These are phyloP conservation scores for Penicillium sumatraense DNA, from an alignment of 2,329 filamentous ascomycete genomes.

Conservation along the genomic window DNA sequence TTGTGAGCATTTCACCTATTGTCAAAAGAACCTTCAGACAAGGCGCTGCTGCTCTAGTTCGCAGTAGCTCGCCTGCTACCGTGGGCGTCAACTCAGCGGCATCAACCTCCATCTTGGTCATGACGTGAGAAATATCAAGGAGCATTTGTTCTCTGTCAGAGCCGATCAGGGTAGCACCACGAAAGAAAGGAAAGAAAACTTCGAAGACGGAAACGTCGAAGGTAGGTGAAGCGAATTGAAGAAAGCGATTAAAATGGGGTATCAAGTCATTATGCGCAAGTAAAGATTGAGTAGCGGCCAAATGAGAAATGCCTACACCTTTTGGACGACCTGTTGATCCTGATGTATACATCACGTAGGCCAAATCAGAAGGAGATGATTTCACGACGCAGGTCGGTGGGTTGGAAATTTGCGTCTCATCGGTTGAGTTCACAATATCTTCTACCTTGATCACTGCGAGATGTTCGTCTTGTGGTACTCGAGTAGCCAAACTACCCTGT, in stretches of 20 bases:
- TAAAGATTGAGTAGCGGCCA: constrained; percentile 78
- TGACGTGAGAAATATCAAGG: constrained; percentile 71
- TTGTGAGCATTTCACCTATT: constrained; percentile 91
- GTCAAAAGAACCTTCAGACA: constrained; percentile 74
- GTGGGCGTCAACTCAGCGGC: constrained; percentile 89
- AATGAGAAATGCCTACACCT: constrained; percentile 81
- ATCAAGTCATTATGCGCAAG: constrained; percentile 80
- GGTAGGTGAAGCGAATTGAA: constrained; percentile 90
- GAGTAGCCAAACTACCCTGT: constrained; percentile 40
- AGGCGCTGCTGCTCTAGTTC: constrained; percentile 69
- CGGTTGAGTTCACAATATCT: constrained; percentile 14
- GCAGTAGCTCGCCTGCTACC: constrained; percentile 77
- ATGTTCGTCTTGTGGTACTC: constrained; percentile 24
- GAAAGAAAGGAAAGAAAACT: constrained; percentile 83
- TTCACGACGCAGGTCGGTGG: constrained; percentile 4
- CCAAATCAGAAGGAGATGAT: constrained; percentile 52
- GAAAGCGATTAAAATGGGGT: constrained; percentile 75
- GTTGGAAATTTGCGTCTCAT: not conserved
- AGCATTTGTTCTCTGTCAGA: constrained; percentile 73
- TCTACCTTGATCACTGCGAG: constrained; percentile 29
- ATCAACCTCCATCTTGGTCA: constrained; percentile 71
- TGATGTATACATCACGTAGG: constrained; percentile 94
- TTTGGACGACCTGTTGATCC: constrained; percentile 89
- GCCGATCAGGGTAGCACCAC: constrained; percentile 73
- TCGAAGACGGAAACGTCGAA: constrained; percentile 97